Evolutionary conservation across 1,284 basidiomycete genomes (phyloP), one percentile per base, ranked within the genome.

Genomic region (Pseudozyma tsukubaensis): DNA sequence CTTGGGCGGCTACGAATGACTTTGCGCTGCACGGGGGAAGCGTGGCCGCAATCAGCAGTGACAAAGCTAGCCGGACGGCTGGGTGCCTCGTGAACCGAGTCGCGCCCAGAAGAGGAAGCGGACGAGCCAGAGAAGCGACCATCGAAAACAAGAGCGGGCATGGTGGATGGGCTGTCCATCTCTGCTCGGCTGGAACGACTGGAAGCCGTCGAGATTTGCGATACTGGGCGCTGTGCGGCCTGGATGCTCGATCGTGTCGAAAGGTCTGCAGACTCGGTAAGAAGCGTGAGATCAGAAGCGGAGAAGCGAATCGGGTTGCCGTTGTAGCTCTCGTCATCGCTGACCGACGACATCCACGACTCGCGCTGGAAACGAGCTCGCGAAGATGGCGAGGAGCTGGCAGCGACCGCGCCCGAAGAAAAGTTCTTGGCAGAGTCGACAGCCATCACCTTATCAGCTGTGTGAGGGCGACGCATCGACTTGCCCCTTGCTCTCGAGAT

Each of bases 91-190:
- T 40, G 58, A 21, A 52, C 56, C 9, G 34, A 54, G 3, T 40
- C 56, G 4, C 7, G 39, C 11, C 19, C 58, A 4, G 62, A 65
- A 2, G 67, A 60, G 6, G 48, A 57, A 4, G 37, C 29, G 6
- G 61, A 71, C 12, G 61, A 65, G 12, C 61, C 62, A 5, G 57
- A 64, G 35, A 32, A 45, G 12, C 68, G 57, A 2, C 62, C 62
- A 5, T 61, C 62, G 40, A 71, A 71, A 8, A 71, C 58, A 24
- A 71, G 57, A 8, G 57, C 45, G 1, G 67, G 60, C 10, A 64
- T 21, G 24, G 24, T 29, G 16, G 29, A 35, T 0, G 48, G 43
- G 34, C 37, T 49, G n/a, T 61, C 54, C 4, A 55, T 3, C 1
- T 50, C 62, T 29, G 47, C 45, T 9, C 43, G 56, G 35, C 50